Evolutionary conservation across 257 asterid genomes (phyloP).

Genomic region (Nemophila menziesii): DNA sequence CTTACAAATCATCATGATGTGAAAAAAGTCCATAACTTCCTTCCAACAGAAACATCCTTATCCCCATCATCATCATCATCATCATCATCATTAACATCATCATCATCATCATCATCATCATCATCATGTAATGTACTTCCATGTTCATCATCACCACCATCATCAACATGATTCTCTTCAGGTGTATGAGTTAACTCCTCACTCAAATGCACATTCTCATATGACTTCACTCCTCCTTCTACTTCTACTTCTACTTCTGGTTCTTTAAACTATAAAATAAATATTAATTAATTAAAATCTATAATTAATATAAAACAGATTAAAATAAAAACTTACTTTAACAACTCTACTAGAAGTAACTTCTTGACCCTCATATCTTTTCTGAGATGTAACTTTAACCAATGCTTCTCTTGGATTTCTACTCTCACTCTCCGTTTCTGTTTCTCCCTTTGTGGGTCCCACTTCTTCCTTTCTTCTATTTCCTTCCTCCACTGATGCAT

Average conservation of each 20-base stretch:
- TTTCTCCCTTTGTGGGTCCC: constrained; percentile 15
- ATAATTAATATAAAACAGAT: constrained; percentile 1
- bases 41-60: constrained; percentile 48
- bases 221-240: constrained; percentile 9
- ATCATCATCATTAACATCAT: constrained; percentile 14
- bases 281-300: background rate
- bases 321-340: constrained; percentile 25
- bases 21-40: constrained; percentile 73
- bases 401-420: constrained; percentile 19
- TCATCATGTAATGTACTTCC: constrained; percentile 28
- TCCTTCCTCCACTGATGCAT: constrained; percentile 29
- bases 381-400: constrained; percentile 23
- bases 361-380: constrained; percentile 20
- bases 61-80: constrained; percentile 33
- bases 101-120: constrained; percentile 12
- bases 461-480: constrained; percentile 25
- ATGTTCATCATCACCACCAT: constrained; percentile 30
- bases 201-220: constrained; percentile 21
- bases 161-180: constrained; percentile 24
- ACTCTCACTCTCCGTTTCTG: constrained; percentile 17
- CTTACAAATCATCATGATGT: constrained; percentile 59
- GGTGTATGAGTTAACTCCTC: constrained; percentile 40
- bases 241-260: constrained; percentile 15
- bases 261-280: constrained; percentile 23
- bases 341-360: constrained; percentile 25